Conservation (phyloP, 140 eudicot species). For the Stevia rebaudiana region DNA sequence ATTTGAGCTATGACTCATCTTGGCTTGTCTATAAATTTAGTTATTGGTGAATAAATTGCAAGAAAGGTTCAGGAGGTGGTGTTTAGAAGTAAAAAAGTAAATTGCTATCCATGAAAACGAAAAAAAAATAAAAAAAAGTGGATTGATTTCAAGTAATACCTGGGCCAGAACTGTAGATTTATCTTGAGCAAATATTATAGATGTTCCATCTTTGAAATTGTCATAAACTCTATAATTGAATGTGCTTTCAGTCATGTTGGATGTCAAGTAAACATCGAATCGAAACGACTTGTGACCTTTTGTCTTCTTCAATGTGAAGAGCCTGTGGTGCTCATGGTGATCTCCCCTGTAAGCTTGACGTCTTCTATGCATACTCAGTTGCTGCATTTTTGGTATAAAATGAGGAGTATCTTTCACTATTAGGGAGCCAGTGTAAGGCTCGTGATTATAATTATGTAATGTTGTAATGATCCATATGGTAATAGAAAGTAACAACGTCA, state of each 20-base stretch:
- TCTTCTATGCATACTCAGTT: conserved; percentile 30
- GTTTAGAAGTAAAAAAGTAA: too few species aligned
- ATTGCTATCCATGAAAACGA: too few species aligned
- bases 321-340: conserved; percentile 31
- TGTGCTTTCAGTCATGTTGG: conserved; percentile 39
- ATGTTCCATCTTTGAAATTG: conserved; percentile 35
- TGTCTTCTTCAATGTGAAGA: conserved; percentile 34
- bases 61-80: too few species aligned
- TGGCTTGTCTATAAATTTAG: too few species aligned
- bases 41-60: too few species aligned
- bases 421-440: not conserved
- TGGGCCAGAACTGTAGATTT: conserved; percentile 30
- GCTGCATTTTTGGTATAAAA: conserved; percentile 22
- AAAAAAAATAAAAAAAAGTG: too few species aligned
- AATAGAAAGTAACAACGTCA: too few species aligned
- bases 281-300: conserved; percentile 31
- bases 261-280: conserved; percentile 32
- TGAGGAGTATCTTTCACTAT: not conserved
- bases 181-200: conserved; percentile 30
- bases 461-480: not conserved
- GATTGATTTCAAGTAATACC: conserved; percentile 11
- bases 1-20: too few species aligned
- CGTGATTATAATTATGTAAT: not conserved
- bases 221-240: conserved; percentile 39
- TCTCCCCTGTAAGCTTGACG: conserved; percentile 37